phyloP scores from a whole-genome alignment of 2,329 filamentous ascomycete species.

The Trichoderma sp. region DNA sequence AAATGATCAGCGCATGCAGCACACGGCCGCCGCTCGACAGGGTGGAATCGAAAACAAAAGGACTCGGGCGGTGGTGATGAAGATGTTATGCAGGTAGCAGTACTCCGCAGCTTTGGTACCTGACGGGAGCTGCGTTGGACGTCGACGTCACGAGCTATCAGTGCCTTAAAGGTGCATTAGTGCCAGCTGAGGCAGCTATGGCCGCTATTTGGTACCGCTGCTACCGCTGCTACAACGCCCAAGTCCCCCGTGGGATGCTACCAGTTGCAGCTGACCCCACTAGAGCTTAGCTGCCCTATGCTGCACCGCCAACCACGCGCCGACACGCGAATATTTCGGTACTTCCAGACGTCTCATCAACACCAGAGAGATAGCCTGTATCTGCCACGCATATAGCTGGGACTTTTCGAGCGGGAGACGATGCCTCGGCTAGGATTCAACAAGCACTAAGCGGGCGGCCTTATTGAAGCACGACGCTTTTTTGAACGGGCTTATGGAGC shows the following conservation, averaged over 20 bases:
- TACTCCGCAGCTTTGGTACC: slow-evolving; percentile 21
- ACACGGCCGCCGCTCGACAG: slow-evolving; percentile 9
- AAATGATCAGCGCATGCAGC: slow-evolving; percentile 26
- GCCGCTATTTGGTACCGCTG: neutral
- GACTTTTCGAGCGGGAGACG: neutral
- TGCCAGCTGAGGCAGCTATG: slow-evolving; percentile 6
- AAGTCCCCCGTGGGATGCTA: neutral
- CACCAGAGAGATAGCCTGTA: neutral
- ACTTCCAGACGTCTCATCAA: neutral
- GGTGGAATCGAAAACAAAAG: slow-evolving; percentile 7
- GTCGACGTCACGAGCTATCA: slow-evolving; percentile 41
- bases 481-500: slow-evolving; percentile 41
- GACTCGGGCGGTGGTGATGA: neutral
- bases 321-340: slow-evolving; percentile 22
- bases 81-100: slow-evolving; percentile 19
- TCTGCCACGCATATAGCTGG: slow-evolving; percentile 5
- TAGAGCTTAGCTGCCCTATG: slow-evolving; percentile 15
- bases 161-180: neutral
- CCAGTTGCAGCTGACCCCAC: slow-evolving; percentile 23
- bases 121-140: slow-evolving; percentile 26
- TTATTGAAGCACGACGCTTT: slow-evolving; percentile 1
- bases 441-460: slow-evolving; percentile 7
- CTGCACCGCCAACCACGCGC: slow-evolving; percentile 21
- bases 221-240: neutral
- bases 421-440: slow-evolving; percentile 1